Evolutionary conservation across 2,329 filamentous ascomycete genomes (phyloP), one percentile per base, ranked within the genome.

Genomic region (Epichloe typhina): DNA sequence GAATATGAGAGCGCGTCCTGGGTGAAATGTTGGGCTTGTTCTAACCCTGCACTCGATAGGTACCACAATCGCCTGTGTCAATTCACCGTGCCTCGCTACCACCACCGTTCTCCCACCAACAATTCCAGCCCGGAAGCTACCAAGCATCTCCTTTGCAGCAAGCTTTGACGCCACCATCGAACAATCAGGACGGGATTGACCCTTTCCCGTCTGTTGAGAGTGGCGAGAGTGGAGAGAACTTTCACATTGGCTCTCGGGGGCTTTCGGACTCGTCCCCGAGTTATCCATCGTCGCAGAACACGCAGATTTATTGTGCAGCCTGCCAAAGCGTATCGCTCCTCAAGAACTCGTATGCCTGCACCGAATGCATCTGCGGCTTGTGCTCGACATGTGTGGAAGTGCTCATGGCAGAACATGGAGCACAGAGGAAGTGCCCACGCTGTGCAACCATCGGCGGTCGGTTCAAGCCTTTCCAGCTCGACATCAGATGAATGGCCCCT

Each of bases 361-460:
- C 90, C 1, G 90, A 96, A 66, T 97, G 93, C 66, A 95, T 97
- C 56, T 95, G 88, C 64, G 91, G 90, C 15, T 77, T 97, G 47
- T 97, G 93, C 66, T 81, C 84, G 56, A 82, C 88, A 53, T 97
- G 91, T 61, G 88, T 96, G 52, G 84, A 89, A 60, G 80, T 87
- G 36, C 73, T 91, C 50, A 82, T 88, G 68, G 79, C 78, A 58
- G 85, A 88, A 64, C 84, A 88, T 64, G 82, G 84, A 47, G 84
- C 85, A 12, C 71, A 84, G 54, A 79, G 84, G 60, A 86, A 86
- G 64, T 93, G 87, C 69, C 86, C 87, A 52, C 77, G 83, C 56
- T 93, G 87, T 64, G 83, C 83, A 50, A 87, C 83, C 39, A 83
- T 90, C 55, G 86, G 86, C 50, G 84, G 84, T 49, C 79, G 82